Conservation (phyloP, 495 filamentous ascomycete species). For the Neurospora tetrasperma region DNA sequence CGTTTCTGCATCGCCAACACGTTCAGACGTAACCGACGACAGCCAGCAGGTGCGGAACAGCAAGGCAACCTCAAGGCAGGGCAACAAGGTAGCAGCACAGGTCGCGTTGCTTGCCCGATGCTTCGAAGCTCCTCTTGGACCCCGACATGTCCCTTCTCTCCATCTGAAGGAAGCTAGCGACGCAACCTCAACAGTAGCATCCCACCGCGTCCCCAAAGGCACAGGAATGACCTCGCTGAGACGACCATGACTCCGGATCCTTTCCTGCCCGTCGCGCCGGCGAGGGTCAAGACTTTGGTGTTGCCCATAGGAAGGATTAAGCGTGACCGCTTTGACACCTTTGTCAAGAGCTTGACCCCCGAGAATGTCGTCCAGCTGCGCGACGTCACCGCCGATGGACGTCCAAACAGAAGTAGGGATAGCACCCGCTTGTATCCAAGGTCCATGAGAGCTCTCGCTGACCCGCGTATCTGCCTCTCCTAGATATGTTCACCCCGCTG, state of each 20-base stretch:
- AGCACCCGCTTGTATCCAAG: background rate
- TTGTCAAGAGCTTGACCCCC: slow-evolving; percentile 64
- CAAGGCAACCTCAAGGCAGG: background rate
- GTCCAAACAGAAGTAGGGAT: slow-evolving; percentile 75
- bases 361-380: slow-evolving; percentile 80
- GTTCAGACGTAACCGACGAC: background rate
- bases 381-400: slow-evolving; percentile 80
- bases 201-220: background rate
- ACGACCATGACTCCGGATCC: slow-evolving; percentile 73
- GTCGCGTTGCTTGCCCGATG: slow-evolving; percentile 4
- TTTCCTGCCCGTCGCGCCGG: slow-evolving; percentile 79
- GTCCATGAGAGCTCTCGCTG: slow-evolving; percentile 12
- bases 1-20: background rate
- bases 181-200: background rate
- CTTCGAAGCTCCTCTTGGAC: background rate
- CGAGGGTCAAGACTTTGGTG: slow-evolving; percentile 72
- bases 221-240: slow-evolving; percentile 26
- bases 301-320: slow-evolving; percentile 80
- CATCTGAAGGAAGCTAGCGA: background rate
- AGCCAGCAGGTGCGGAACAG: background rate
- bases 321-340: slow-evolving; percentile 66
- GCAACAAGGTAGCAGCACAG: background rate
- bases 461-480: slow-evolving; percentile 17
- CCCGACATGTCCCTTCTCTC: slow-evolving; percentile 16
- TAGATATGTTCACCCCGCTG: slow-evolving; percentile 91